phyloP scores from a whole-genome alignment of 2,329 filamentous ascomycete species.

The Penicillium thymicola region DNA sequence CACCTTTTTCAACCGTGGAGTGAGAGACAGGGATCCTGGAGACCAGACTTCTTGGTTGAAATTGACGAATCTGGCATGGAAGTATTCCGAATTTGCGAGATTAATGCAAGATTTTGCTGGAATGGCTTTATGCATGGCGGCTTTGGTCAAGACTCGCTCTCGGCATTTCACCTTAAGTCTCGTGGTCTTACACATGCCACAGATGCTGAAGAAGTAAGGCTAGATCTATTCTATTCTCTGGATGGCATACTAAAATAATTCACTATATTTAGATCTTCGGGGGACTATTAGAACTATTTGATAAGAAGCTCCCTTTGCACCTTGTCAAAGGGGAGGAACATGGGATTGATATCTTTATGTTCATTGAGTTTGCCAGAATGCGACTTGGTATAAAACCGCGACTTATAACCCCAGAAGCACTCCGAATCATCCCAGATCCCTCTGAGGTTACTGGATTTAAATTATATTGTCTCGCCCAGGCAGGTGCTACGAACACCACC shows the following conservation, averaged over 20 bases:
- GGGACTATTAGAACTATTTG: conserved; percentile 13
- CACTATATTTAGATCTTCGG: no score
- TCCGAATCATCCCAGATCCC: neutral
- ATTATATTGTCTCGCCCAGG: conserved; percentile 9
- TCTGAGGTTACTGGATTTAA: neutral
- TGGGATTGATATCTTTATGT: conserved; percentile 11
- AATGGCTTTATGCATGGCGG: conserved; percentile 18
- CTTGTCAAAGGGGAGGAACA: conserved; percentile 17
- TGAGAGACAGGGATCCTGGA: conserved; percentile 22
- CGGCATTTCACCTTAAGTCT: neutral
- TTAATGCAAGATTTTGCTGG: conserved; percentile 26
- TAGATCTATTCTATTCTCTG: no score
- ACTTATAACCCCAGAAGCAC: conserved; percentile 6
- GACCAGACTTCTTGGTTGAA: conserved; percentile 28
- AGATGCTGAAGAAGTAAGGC: no score
- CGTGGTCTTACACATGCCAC: neutral
- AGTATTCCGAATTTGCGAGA: conserved; percentile 23
- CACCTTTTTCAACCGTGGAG: neutral
- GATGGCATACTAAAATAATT: no score
- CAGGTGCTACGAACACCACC: neutral
- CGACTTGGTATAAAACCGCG: neutral
- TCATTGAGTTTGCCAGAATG: neutral
- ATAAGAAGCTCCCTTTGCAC: conserved; percentile 11
- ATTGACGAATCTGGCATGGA: neutral
- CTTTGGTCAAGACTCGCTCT: conserved; percentile 1